These are phyloP conservation scores for Cajanus cajan DNA, from an alignment of 306 rosid species.

Conservation along the genomic window DNA sequence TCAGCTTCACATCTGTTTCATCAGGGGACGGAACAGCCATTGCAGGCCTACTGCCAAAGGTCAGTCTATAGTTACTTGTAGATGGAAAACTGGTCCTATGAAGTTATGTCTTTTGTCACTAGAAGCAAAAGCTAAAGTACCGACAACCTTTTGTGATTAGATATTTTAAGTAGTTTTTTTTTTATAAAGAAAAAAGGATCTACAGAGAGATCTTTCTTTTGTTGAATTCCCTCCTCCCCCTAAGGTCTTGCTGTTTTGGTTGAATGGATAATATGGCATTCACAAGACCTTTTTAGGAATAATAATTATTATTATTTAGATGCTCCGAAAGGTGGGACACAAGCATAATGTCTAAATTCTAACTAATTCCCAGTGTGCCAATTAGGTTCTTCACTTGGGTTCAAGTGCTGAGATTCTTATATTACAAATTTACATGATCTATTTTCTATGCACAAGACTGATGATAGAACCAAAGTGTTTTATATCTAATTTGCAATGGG, in stretches of 20 bases:
- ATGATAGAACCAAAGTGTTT: not conserved
- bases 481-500: not conserved
- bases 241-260: not conserved
- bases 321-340: not conserved
- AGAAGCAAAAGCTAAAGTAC: slow-evolving; percentile 10
- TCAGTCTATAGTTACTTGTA: slow-evolving; percentile 39
- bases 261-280: not conserved
- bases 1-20: slow-evolving; percentile 53
- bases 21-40: slow-evolving; percentile 47
- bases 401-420: not conserved
- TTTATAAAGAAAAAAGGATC: not conserved
- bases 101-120: slow-evolving; percentile 3
- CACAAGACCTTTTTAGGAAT: not conserved
- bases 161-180: not conserved
- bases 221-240: not conserved
- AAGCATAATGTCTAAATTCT: not conserved
- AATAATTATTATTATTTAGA: not conserved
- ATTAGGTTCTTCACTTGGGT: not conserved
- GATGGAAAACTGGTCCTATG: slow-evolving; percentile 2
- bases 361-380: not conserved
- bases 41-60: slow-evolving; percentile 80
- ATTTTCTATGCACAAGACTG: not conserved
- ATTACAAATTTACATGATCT: not conserved
- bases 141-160: not conserved
- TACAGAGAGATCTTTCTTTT: not conserved